A percentile compares a stretch with the other conserved stretches of the same genome.
Conservation (phyloP, 225 moss, liverwort and hornwort species). For the Asterella californica region DNA sequence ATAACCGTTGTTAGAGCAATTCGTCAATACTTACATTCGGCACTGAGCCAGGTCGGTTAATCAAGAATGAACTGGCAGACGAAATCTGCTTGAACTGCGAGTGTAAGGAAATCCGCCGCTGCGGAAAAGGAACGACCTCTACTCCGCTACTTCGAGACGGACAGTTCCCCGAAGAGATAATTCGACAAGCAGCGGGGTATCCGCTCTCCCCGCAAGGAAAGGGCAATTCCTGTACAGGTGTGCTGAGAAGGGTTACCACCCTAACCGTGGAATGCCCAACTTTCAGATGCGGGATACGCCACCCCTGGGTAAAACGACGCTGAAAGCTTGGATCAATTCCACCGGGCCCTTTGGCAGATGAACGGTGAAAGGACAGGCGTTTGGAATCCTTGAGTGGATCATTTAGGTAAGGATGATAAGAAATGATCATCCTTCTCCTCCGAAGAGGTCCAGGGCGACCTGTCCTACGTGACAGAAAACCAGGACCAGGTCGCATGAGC, state of each 20-base stretch:
- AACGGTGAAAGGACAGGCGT: slow-evolving; percentile 6
- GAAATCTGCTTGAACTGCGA: slow-evolving; percentile 19
- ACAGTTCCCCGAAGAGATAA: background rate
- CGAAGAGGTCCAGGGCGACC: slow-evolving; percentile 4
- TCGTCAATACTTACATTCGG: slow-evolving; percentile 38
- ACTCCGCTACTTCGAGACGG: background rate
- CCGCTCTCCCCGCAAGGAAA: background rate
- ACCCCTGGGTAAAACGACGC: background rate
- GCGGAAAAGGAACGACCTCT: background rate
- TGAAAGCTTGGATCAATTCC: background rate
- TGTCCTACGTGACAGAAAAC: slow-evolving; percentile 12
- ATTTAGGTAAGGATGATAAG: slow-evolving; percentile 7
- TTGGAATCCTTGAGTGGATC: slow-evolving; percentile 25
- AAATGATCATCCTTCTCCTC: background rate
- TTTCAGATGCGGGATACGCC: background rate
- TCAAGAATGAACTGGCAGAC: slow-evolving; percentile 14
- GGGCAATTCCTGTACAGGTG: slow-evolving; percentile 1
- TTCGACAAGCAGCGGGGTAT: background rate
- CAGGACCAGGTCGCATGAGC: slow-evolving; percentile 21
- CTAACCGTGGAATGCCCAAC: background rate
- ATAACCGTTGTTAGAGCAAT: background rate
- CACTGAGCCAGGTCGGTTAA: slow-evolving; percentile 14
- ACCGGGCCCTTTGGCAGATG: background rate
- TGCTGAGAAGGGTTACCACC: background rate
- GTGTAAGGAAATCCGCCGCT: background rate